Percentiles rank a stretch among this genome's conserved stretches.
Conservation (phyloP, 2,329 filamentous ascomycete genomes). For the Ophidiomyces ophidiicola region DNA sequence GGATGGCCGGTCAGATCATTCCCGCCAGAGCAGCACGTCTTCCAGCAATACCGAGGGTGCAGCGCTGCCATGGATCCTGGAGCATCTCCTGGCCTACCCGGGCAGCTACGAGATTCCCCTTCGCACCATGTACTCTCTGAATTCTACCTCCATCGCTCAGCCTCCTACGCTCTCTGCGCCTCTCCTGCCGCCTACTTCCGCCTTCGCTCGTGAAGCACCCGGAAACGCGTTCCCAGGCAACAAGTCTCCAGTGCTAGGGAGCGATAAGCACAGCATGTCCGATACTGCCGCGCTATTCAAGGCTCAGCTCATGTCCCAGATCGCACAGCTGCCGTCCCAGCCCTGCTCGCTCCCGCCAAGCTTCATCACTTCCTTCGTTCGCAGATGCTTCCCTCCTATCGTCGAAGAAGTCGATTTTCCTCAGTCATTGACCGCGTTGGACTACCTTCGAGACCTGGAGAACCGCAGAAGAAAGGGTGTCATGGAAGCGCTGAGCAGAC, state of each 20-base stretch:
- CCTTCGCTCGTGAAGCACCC: constrained; percentile 24
- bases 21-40: constrained; percentile 3
- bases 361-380: constrained; percentile 52
- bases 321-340: constrained; percentile 47
- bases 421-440: constrained; percentile 52
- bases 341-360: constrained; percentile 49
- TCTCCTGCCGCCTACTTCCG: constrained; percentile 25
- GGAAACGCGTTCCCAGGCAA: constrained; percentile 19
- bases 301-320: constrained; percentile 37
- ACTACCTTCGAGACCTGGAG: constrained; percentile 55
- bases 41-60: constrained; percentile 24
- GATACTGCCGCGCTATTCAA: constrained; percentile 33
- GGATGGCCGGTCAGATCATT: constrained; percentile 3
- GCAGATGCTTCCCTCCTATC: constrained; percentile 45
- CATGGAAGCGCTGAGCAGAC: constrained; percentile 40
- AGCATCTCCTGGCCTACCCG: constrained; percentile 50
- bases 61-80: constrained; percentile 43
- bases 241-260: constrained; percentile 19
- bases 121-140: constrained; percentile 56
- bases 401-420: constrained; percentile 51
- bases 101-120: constrained; percentile 54
- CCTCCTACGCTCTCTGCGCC: constrained; percentile 19
- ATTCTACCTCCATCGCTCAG: constrained; percentile 42
- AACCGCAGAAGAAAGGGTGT: constrained; percentile 48
- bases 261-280: constrained; percentile 20